Evolutionary conservation across 2,329 filamentous ascomycete species (phyloP).

Genomic region (Sclerotinia borealis): DNA sequence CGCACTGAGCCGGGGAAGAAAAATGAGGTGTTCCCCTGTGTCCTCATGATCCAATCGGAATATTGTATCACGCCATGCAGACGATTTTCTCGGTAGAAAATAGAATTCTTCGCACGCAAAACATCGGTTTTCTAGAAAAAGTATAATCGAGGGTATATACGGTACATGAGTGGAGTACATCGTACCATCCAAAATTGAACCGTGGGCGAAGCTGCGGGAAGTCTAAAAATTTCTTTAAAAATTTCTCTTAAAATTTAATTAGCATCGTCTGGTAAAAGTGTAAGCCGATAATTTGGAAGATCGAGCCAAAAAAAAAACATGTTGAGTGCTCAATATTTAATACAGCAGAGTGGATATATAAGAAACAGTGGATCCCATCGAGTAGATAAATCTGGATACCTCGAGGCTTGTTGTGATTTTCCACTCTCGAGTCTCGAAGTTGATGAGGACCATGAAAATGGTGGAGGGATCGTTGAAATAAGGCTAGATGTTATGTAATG

Average conservation of each 20-base stretch:
- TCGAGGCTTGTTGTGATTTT: neutral
- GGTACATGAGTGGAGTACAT: constrained; percentile 2
- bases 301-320: neutral
- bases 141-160: constrained; percentile 1
- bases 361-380: neutral
- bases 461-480: neutral
- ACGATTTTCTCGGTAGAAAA: constrained; percentile 1
- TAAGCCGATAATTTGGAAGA: neutral
- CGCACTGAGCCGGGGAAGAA: neutral
- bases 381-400: neutral
- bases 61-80: neutral
- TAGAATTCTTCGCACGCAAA: neutral
- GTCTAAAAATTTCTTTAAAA: neutral
- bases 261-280: no score
- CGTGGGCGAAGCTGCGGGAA: neutral
- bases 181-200: neutral
- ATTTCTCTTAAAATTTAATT: neutral
- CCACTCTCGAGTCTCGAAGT: constrained; percentile 1
- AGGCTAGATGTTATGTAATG: neutral
- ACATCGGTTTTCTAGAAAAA: constrained; percentile 5
- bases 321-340: no score
- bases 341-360: neutral
- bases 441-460: neutral
- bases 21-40: neutral
- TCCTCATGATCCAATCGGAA: neutral